Evolutionary conservation across 768 basidiomycete species (phyloP).

Genomic region (Vararia minispora): DNA sequence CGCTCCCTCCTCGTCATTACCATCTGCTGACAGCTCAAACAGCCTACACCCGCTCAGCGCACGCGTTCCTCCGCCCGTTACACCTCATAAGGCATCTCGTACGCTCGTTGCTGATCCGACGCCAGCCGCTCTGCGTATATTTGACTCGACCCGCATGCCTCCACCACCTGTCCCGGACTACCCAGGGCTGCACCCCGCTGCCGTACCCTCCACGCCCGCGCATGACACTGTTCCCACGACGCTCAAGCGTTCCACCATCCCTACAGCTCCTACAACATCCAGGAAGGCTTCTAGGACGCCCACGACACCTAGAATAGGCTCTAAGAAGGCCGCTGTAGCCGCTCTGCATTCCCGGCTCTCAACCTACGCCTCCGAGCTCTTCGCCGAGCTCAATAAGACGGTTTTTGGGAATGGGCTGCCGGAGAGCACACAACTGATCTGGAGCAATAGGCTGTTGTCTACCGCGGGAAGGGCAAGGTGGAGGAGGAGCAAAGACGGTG

Average conservation of each 20-base stretch:
- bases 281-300: slow-evolving; percentile 4
- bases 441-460: slow-evolving; percentile 13
- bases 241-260: no score
- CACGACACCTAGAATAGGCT: slow-evolving; percentile 11
- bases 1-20: not conserved
- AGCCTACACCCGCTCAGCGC: not conserved
- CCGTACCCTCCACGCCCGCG: not conserved
- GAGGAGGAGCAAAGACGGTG: slow-evolving; percentile 43
- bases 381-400: slow-evolving; percentile 10
- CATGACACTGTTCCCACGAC: no score
- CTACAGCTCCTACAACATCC: not conserved
- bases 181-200: not conserved
- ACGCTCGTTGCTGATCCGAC: not conserved
- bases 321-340: slow-evolving; percentile 9
- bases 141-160: not conserved
- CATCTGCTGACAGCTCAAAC: not conserved
- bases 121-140: not conserved
- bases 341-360: slow-evolving; percentile 11
- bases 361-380: slow-evolving; percentile 10
- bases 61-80: not conserved
- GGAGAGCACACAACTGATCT: slow-evolving; percentile 5
- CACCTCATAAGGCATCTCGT: not conserved
- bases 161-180: not conserved
- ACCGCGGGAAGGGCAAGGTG: slow-evolving; percentile 14
- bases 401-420: slow-evolving; percentile 11